Percentiles rank a stretch among this genome's conserved stretches.
Evolutionary conservation across 768 basidiomycete genomes (phyloP).

Genomic region (Pleurotus cornucopiae): DNA sequence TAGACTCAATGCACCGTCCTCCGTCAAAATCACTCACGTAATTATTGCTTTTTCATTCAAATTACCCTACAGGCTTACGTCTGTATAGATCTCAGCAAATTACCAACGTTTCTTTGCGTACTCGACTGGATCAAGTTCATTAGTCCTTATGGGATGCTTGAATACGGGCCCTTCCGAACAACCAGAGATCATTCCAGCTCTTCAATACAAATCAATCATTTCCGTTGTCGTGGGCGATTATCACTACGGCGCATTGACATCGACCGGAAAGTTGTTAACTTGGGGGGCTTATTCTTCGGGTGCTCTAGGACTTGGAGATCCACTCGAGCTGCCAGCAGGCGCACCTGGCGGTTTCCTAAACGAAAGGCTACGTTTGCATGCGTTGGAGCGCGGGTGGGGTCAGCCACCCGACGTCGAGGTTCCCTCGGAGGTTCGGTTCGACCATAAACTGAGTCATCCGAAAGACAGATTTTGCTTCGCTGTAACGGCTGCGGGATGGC

Average conservation of each 20-base stretch:
- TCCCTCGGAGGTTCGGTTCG: slow-evolving; percentile 74
- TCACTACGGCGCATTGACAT: slow-evolving; percentile 83
- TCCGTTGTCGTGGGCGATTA: slow-evolving; percentile 91
- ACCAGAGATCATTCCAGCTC: slow-evolving; percentile 63
- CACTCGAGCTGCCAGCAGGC: slow-evolving; percentile 45
- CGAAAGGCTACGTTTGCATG: slow-evolving; percentile 26
- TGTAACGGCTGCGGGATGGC: slow-evolving; percentile 86
- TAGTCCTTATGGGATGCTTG: slow-evolving; percentile 67
- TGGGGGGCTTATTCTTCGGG: slow-evolving; percentile 79
- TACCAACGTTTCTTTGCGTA: slow-evolving; percentile 81
- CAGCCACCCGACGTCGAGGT: slow-evolving; percentile 42
- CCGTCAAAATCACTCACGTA: slow-evolving; percentile 76
- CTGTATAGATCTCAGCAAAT: slow-evolving; percentile 74
- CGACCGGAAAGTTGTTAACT: slow-evolving; percentile 69
- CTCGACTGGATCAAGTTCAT: slow-evolving; percentile 64
- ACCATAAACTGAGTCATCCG: slow-evolving; percentile 43
- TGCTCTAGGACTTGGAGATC: slow-evolving; percentile 85
- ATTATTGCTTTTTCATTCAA: slow-evolving; percentile 8
- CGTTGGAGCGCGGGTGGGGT: slow-evolving; percentile 20
- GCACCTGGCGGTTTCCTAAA: slow-evolving; percentile 55
- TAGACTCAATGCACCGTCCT: slow-evolving; percentile 32
- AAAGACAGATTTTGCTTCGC: slow-evolving; percentile 74
- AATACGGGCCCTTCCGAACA: slow-evolving; percentile 34
- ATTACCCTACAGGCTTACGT: slow-evolving; percentile 14
- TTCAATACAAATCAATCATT: slow-evolving; percentile 79